Evolutionary conservation across 176 grass and related monocot species (phyloP).

Genomic region (Eragrostis nindensis): DNA sequence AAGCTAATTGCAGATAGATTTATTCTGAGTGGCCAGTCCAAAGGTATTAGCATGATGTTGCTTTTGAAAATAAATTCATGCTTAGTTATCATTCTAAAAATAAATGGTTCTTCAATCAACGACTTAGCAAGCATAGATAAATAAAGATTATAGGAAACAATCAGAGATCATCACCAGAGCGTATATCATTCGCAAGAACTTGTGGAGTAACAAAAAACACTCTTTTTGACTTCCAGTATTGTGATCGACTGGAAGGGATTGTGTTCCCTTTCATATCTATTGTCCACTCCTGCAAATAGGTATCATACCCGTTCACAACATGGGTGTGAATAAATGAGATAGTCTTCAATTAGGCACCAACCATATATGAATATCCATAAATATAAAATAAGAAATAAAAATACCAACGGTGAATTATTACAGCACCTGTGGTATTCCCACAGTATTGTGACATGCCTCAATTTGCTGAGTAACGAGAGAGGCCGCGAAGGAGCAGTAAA

Average conservation of each 20-base stretch:
- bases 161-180: slow-evolving; percentile 63
- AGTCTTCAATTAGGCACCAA: neutral
- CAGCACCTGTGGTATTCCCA: slow-evolving; percentile 92
- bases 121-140: neutral
- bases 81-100: neutral
- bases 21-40: slow-evolving; percentile 15
- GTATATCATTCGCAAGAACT: slow-evolving; percentile 82
- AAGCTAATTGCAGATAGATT: neutral
- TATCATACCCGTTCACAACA: slow-evolving; percentile 46
- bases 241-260: slow-evolving; percentile 54
- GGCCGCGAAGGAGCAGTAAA: slow-evolving; percentile 90
- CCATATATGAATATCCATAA: slow-evolving; percentile 18
- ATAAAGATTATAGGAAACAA: slow-evolving; percentile 24
- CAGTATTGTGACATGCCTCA: slow-evolving; percentile 90
- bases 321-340: slow-evolving; percentile 10
- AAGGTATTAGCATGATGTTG: slow-evolving; percentile 23
- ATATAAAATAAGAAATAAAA: neutral
- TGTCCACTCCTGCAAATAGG: slow-evolving; percentile 81
- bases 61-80: slow-evolving; percentile 8
- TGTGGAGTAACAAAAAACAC: slow-evolving; percentile 99
- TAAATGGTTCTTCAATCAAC: neutral
- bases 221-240: slow-evolving; percentile 81
- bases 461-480: slow-evolving; percentile 92
- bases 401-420: neutral
- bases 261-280: slow-evolving; percentile 75